Evolutionary conservation across 768 basidiomycete genomes (phyloP).

Genomic region (Lactifluus subvellereus): DNA sequence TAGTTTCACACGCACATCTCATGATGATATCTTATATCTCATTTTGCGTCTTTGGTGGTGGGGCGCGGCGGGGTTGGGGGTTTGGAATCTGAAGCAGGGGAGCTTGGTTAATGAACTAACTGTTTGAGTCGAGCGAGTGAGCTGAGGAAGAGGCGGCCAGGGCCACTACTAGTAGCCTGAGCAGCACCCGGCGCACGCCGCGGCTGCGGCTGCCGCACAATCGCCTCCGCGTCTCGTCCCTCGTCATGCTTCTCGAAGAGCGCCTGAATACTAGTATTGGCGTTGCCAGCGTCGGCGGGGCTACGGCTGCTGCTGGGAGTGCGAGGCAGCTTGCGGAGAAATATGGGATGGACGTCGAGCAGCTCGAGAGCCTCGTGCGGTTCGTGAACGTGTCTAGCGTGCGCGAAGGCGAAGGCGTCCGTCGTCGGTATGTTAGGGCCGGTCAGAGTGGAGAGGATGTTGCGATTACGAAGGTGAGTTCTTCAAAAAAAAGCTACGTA

Average conservation of each 20-base stretch:
- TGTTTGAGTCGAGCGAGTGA: conserved; percentile 48
- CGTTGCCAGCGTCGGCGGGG: neutral
- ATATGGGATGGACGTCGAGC: conserved; percentile 50
- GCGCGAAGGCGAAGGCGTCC: conserved; percentile 32
- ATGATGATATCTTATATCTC: too few species aligned
- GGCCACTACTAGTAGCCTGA: neutral
- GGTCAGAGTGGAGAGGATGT: conserved; percentile 49
- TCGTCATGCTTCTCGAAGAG: conserved; percentile 57
- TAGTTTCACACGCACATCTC: neutral
- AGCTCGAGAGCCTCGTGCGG: too few species aligned
- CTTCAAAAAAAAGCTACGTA: neutral
- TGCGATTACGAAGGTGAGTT: conserved; percentile 45
- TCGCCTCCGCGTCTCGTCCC: conserved; percentile 45
- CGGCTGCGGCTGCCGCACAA: conserved; percentile 34
- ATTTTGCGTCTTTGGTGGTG: too few species aligned
- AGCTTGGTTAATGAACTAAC: conserved; percentile 36
- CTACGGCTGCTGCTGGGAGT: neutral
- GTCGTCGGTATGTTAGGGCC: neutral
- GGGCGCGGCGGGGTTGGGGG: too few species aligned
- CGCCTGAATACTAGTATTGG: conserved; percentile 42
- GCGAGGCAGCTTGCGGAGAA: conserved; percentile 41
- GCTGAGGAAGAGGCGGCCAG: conserved; percentile 53
- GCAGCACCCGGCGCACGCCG: conserved; percentile 25
- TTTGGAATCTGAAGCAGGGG: conserved; percentile 27
- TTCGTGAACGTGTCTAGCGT: conserved; percentile 64